Evolutionary conservation across 2,329 filamentous ascomycete species (phyloP).

Genomic region (Aspergillus sp.): DNA sequence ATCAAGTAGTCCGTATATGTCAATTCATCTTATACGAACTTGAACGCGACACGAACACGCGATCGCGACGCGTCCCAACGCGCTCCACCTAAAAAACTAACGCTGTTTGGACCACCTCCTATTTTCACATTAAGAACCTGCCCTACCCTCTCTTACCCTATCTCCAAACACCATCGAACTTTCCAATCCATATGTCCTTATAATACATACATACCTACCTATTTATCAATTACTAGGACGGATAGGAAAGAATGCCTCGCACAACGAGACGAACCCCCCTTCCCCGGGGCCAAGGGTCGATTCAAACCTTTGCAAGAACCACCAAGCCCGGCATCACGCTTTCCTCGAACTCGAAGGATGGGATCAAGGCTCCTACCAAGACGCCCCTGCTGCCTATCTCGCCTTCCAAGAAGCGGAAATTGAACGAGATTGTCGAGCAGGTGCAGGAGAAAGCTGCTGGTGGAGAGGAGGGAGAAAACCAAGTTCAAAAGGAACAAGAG

Average conservation of each 20-base stretch:
- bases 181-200: constrained; percentile 1
- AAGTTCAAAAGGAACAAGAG: not conserved
- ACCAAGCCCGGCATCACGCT: constrained; percentile 35
- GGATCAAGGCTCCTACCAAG: constrained; percentile 24
- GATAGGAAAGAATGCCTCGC: constrained; percentile 23
- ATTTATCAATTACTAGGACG: not conserved
- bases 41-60: constrained; percentile 10
- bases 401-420: constrained; percentile 38
- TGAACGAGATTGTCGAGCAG: constrained; percentile 30
- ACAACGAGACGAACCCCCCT: constrained; percentile 25
- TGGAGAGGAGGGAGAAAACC: not conserved
- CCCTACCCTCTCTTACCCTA: not conserved
- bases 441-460: not conserved
- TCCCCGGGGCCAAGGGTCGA: constrained; percentile 33
- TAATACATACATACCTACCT: constrained; percentile 4
- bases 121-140: not conserved
- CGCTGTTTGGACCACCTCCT: not conserved
- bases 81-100: constrained; percentile 4
- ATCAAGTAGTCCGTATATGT: not conserved
- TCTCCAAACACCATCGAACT: constrained; percentile 2
- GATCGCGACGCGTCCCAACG: constrained; percentile 14
- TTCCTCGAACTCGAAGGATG: constrained; percentile 17
- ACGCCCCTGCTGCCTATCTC: constrained; percentile 19
- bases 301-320: constrained; percentile 41
- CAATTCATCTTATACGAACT: constrained; percentile 11